These are phyloP conservation scores for Fusarium sp. DNA, from an alignment of 2,329 filamentous ascomycete species.

Conservation along the genomic window DNA sequence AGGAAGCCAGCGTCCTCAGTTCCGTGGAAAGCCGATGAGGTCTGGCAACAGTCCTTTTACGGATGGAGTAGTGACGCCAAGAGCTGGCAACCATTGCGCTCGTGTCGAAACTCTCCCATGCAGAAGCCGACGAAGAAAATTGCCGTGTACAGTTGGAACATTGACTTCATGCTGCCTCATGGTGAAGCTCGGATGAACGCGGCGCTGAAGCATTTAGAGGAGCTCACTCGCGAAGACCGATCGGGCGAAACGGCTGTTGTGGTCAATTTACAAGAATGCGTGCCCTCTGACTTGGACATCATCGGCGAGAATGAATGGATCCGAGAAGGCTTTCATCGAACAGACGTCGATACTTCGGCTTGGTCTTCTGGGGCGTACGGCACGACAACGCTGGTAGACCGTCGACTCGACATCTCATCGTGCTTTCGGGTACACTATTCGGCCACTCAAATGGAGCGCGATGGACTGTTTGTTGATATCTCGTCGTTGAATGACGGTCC, in stretches of 20 bases:
- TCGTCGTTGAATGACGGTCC: no score
- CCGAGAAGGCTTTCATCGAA: constrained; percentile 58
- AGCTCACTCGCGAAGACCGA: constrained; percentile 7
- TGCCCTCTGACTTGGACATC: constrained; percentile 55
- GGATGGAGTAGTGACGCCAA: background rate
- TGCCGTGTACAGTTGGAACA: constrained; percentile 51
- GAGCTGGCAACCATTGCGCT: background rate
- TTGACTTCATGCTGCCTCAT: constrained; percentile 52
- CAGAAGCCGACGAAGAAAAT: constrained; percentile 31
- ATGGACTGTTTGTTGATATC: constrained; percentile 65
- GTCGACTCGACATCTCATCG: constrained; percentile 54
- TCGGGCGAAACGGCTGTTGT: constrained; percentile 47
- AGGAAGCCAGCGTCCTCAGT: background rate
- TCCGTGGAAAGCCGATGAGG: background rate
- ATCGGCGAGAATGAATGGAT: constrained; percentile 61
- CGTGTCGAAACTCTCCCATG: background rate
- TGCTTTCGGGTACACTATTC: constrained; percentile 65
- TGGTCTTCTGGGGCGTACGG: constrained; percentile 63
- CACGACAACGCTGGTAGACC: constrained; percentile 63
- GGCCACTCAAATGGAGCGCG: constrained; percentile 61
- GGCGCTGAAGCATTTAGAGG: constrained; percentile 46
- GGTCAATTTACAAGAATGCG: constrained; percentile 66
- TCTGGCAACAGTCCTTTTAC: background rate
- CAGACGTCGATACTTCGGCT: constrained; percentile 55
- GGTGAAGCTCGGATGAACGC: constrained; percentile 48